Conservation (phyloP, 2,329 filamentous ascomycete genomes). For the Alternaria sp. region DNA sequence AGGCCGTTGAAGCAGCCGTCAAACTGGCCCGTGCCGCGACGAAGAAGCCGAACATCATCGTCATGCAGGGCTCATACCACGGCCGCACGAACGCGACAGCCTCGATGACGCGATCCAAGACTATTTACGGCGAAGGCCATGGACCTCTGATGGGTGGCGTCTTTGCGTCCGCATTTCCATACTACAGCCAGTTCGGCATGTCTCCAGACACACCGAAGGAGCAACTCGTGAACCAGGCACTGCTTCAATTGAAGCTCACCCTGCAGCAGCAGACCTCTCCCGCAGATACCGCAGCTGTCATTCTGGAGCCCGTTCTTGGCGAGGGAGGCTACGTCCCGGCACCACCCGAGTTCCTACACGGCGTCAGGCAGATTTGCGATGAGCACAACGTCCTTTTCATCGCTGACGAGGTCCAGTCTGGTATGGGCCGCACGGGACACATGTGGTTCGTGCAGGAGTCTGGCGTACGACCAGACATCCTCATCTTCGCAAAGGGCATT, state of each 20-base stretch:
- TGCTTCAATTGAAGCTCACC: slow-evolving; percentile 35
- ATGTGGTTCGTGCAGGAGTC: slow-evolving; percentile 55
- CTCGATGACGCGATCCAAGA: slow-evolving; percentile 40
- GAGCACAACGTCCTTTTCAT: slow-evolving; percentile 54
- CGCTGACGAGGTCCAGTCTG: slow-evolving; percentile 53
- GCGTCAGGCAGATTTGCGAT: slow-evolving; percentile 51
- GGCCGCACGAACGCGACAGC: slow-evolving; percentile 39
- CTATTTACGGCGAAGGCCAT: slow-evolving; percentile 39
- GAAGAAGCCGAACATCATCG: slow-evolving; percentile 41
- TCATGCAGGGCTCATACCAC: slow-evolving; percentile 42
- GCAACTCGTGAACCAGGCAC: slow-evolving; percentile 30
- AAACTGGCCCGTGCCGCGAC: slow-evolving; percentile 38
- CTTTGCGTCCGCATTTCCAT: slow-evolving; percentile 38
- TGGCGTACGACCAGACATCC: slow-evolving; percentile 52
- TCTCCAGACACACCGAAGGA: slow-evolving; percentile 32
- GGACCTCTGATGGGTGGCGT: slow-evolving; percentile 40
- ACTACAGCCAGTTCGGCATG: slow-evolving; percentile 37
- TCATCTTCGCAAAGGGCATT: slow-evolving; percentile 49
- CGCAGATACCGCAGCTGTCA: slow-evolving; percentile 37
- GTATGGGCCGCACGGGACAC: slow-evolving; percentile 53
- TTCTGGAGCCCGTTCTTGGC: slow-evolving; percentile 36
- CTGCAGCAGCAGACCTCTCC: slow-evolving; percentile 36
- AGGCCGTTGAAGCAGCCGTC: slow-evolving; percentile 38
- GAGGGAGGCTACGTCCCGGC: slow-evolving; percentile 41
- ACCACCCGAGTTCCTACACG: slow-evolving; percentile 38